These are phyloP conservation scores for Austroboletus festivus DNA, from an alignment of 768 basidiomycete species.

Conservation along the genomic window DNA sequence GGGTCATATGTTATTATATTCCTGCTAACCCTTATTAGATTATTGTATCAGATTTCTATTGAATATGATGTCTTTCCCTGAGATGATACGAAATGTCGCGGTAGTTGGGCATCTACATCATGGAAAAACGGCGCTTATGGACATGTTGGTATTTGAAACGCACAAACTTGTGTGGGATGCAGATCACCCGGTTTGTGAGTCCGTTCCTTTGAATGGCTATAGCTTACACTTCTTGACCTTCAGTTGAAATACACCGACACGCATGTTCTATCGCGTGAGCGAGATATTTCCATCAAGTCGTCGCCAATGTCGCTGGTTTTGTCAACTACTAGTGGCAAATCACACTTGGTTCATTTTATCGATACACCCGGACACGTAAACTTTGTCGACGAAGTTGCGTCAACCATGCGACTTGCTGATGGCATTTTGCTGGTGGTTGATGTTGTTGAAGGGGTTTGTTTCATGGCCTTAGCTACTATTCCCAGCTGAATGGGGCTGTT, in stretches of 20 bases:
- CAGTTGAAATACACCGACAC: constrained; percentile 96
- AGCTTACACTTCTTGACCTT: constrained; percentile 17
- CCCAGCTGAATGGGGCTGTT: constrained; percentile 9
- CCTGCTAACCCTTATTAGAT: constrained; percentile 7
- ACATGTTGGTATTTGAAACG: constrained; percentile 96
- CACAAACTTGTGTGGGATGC: constrained; percentile 94
- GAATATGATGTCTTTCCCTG: constrained; percentile 86
- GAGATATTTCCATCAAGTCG: constrained; percentile 94
- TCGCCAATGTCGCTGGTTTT: constrained; percentile 94
- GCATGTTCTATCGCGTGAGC: constrained; percentile 81
- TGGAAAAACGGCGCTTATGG: constrained; percentile 94
- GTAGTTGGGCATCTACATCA: constrained; percentile 97
- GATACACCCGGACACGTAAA: constrained; percentile 99
- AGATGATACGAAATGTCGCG: constrained; percentile 95
- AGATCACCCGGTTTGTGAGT: constrained; percentile 70
- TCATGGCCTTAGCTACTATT: constrained; percentile 1
- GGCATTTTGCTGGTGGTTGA: constrained; percentile 94
- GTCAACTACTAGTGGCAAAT: constrained; percentile 83
- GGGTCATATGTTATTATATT: constrained; percentile 26
- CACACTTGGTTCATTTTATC: constrained; percentile 87
- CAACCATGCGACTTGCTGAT: constrained; percentile 81
- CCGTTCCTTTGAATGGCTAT: constrained; percentile 8
- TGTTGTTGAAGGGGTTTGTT: constrained; percentile 92
- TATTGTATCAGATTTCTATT: constrained; percentile 72
- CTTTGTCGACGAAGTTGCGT: constrained; percentile 96